Percentiles rank a stretch among this genome's conserved stretches.
Conservation (phyloP, 148 eudicot genomes). For the Cornus suecica region DNA sequence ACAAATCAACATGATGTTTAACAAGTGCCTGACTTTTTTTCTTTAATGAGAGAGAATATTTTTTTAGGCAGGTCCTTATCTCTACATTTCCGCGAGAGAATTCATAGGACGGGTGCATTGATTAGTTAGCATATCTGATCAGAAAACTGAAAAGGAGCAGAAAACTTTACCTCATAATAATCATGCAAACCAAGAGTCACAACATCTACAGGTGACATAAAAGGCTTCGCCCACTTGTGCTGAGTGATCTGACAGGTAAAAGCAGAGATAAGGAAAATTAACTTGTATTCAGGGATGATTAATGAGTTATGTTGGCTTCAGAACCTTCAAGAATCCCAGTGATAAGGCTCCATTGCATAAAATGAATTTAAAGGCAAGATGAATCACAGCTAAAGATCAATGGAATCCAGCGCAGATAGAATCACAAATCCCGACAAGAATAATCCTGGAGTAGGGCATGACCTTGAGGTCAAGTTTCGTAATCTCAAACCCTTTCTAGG, state of each 20-base stretch:
- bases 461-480: too few relatives aligned
- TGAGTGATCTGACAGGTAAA: slow-evolving; percentile 46
- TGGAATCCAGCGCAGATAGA: neutral
- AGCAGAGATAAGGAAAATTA: neutral
- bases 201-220: slow-evolving; percentile 78
- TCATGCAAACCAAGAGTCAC: slow-evolving; percentile 66
- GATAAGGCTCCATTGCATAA: neutral
- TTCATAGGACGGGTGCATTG: neutral
- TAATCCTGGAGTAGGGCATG: too few relatives aligned
- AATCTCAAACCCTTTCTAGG: too few relatives aligned
- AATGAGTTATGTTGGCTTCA: neutral
- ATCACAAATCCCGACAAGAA: too few relatives aligned
- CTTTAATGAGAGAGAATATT: neutral
- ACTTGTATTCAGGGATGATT: neutral
- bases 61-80: neutral
- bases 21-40: neutral
- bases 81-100: neutral
- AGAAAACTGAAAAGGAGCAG: neutral
- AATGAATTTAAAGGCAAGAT: neutral
- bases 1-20: neutral
- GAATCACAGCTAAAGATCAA: neutral
- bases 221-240: slow-evolving; percentile 71
- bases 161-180: slow-evolving; percentile 56
- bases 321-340: neutral
- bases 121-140: neutral